Percentiles rank a stretch among this genome's conserved stretches.
These are phyloP conservation scores for Artemisia princeps DNA, from an alignment of 140 eudicot species.

Conservation along the genomic window DNA sequence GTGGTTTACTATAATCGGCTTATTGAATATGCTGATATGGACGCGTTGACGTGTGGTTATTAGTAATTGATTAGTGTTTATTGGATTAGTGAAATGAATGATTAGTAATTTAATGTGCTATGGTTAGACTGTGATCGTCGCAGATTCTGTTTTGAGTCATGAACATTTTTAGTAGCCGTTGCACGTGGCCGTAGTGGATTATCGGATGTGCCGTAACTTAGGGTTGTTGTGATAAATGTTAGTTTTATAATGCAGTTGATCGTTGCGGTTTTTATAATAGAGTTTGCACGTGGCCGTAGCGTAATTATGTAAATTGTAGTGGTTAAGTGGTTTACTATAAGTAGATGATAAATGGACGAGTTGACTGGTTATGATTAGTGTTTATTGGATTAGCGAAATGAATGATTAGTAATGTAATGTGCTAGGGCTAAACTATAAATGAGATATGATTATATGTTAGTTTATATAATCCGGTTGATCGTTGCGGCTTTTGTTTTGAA, in stretches of 20 bases:
- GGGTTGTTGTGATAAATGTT: neutral
- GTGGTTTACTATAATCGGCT: no score
- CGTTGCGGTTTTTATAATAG: no score
- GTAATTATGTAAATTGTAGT: no score
- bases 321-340: no score
- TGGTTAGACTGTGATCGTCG: neutral
- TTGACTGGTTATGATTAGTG: no score
- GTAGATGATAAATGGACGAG: no score
- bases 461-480: neutral
- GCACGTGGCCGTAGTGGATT: no score
- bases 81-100: neutral
- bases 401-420: neutral
- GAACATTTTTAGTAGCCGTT: neutral
- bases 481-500: neutral
- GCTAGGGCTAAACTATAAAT: no score
- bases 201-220: neutral
- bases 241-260: neutral
- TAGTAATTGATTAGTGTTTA: neutral
- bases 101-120: neutral
- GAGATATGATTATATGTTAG: no score
- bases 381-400: neutral
- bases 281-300: no score
- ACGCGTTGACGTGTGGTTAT: no score
- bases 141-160: neutral
- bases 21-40: no score